These are phyloP conservation scores for Chalciporus chontae DNA, from an alignment of 768 basidiomycete genomes.

Conservation along the genomic window DNA sequence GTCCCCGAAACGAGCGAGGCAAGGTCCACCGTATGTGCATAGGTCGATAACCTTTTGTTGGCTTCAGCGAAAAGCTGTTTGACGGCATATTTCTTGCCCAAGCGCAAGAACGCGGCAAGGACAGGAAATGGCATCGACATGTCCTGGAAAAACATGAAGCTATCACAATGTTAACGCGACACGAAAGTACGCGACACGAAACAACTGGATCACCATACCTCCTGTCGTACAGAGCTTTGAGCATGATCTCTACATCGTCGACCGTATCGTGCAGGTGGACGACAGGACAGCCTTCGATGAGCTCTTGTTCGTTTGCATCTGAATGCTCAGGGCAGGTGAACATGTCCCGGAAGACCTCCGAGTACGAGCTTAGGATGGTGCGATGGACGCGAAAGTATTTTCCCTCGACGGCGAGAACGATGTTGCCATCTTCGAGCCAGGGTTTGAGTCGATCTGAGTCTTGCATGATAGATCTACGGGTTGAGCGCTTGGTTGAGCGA, in stretches of 20 bases:
- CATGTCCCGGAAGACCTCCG: conserved; percentile 31
- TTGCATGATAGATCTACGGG: not conserved
- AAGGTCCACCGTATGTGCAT: not conserved
- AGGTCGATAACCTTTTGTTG: conserved; percentile 1
- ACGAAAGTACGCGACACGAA: not conserved
- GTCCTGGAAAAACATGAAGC: conserved; percentile 4
- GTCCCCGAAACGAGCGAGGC: not conserved
- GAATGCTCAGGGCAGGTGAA: conserved; percentile 14
- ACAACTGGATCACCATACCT: conserved; percentile 4
- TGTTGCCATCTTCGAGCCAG: conserved; percentile 32
- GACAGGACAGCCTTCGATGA: conserved; percentile 21
- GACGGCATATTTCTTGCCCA: conserved; percentile 15
- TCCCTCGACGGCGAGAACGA: conserved; percentile 23
- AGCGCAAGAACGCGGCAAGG: conserved; percentile 8
- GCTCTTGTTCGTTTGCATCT: not conserved
- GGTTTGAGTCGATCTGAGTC: conserved; percentile 10
- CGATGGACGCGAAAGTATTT: conserved; percentile 33
- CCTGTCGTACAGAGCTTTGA: conserved; percentile 20
- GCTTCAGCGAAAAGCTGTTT: conserved; percentile 11
- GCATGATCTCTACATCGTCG: conserved; percentile 13
- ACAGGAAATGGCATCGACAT: conserved; percentile 11
- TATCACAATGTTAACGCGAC: not conserved
- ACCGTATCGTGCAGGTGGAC: conserved; percentile 13
- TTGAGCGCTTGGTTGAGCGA: no score
- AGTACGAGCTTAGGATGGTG: conserved; percentile 23